A percentile compares a stretch with the other conserved stretches of the same genome.
These are phyloP conservation scores for Trametes punicea DNA, from an alignment of 768 basidiomycete species.

Conservation along the genomic window DNA sequence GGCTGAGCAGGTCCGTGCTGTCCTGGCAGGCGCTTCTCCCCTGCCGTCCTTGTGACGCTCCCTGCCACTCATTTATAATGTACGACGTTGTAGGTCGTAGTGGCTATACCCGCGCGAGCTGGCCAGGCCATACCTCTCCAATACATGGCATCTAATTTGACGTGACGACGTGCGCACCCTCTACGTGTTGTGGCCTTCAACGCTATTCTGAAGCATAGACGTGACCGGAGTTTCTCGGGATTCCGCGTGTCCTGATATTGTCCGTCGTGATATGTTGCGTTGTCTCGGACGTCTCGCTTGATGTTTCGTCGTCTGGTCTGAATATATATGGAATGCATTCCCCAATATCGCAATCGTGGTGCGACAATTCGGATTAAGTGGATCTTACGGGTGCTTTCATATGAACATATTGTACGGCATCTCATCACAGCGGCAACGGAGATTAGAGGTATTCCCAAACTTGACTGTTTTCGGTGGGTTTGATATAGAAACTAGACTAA, in stretches of 20 bases:
- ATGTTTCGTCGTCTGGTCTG: background rate
- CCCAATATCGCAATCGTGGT: background rate
- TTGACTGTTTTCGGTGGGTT: background rate
- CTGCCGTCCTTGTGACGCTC: background rate
- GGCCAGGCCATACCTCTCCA: constrained; percentile 8
- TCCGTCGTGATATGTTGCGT: background rate
- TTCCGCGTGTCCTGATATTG: no score
- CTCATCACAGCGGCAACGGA: no score
- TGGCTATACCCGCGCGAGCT: constrained; percentile 11
- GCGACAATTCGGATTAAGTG: background rate
- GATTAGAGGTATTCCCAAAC: background rate
- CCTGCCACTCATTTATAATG: background rate
- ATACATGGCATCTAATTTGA: no score
- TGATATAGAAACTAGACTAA: no score
- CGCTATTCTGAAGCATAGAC: background rate
- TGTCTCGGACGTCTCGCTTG: background rate
- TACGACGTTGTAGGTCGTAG: constrained; percentile 5
- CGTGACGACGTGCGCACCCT: background rate
- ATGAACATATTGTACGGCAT: no score
- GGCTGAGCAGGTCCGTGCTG: constrained; percentile 3
- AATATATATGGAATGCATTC: constrained; percentile 2
- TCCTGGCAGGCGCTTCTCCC: background rate
- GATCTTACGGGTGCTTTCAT: no score
- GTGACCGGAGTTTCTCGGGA: no score
- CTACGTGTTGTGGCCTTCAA: no score